Percentiles rank a stretch among this genome's conserved stretches.
phyloP scores from a whole-genome alignment of 1,284 basidiomycete species.

The Erythrobasidium hasegawianum region DNA sequence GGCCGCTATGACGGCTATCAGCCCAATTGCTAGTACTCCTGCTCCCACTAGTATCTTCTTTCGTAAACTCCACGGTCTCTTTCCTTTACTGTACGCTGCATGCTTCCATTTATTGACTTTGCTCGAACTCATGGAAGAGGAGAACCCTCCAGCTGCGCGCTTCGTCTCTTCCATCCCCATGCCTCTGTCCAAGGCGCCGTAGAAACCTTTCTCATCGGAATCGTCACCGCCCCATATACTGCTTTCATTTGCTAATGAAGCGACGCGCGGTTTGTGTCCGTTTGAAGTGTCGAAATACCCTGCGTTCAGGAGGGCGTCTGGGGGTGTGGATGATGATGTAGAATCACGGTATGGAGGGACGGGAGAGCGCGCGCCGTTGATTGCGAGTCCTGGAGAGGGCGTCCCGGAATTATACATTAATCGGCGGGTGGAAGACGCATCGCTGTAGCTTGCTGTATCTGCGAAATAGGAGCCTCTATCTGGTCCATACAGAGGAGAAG shows the following conservation, averaged over 20 bases:
- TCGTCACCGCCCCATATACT: conserved; percentile 6
- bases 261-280: not conserved
- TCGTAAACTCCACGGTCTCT: not conserved
- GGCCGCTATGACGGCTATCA: too few relatives aligned
- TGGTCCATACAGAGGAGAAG: too few relatives aligned
- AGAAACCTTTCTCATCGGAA: conserved; percentile 6
- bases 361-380: not conserved
- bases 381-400: not conserved
- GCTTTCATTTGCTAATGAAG: not conserved
- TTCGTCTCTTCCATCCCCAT: conserved; percentile 9
- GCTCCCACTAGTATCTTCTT: too few relatives aligned
- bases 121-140: not conserved
- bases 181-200: conserved; percentile 1
- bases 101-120: not conserved
- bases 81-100: not conserved
- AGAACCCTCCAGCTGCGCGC: not conserved
- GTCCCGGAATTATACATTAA: conserved; percentile 2
- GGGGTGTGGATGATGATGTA: not conserved
- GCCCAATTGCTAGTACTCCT: too few relatives aligned
- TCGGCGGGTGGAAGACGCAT: not conserved
- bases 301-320: not conserved
- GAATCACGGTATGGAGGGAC: not conserved
- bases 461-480: not conserved
- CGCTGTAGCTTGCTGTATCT: not conserved
- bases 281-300: not conserved